Conservation (phyloP, 768 basidiomycete species). For the Lactarius psammicola region DNA sequence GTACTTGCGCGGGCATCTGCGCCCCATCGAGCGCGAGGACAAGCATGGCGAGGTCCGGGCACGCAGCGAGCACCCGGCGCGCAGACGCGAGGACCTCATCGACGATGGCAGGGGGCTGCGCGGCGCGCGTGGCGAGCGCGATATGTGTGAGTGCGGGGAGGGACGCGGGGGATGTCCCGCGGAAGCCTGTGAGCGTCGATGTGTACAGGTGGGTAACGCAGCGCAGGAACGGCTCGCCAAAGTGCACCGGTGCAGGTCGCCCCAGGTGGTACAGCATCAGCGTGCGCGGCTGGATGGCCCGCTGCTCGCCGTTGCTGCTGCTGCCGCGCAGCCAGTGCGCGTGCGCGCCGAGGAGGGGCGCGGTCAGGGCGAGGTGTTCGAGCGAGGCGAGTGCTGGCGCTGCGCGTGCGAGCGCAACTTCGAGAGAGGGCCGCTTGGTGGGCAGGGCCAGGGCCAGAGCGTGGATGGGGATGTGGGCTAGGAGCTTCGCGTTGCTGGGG, state of each 20-base stretch:
- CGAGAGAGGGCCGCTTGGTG: constrained; percentile 27
- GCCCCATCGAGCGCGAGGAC: constrained; percentile 23
- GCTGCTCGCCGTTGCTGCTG: background rate
- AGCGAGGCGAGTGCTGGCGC: constrained; percentile 22
- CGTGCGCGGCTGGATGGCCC: constrained; percentile 22
- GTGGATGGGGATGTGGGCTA: constrained; percentile 18
- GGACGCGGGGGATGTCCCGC: constrained; percentile 14
- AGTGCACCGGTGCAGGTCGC: constrained; percentile 24
- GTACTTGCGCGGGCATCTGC: background rate
- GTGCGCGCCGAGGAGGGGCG: constrained; percentile 28
- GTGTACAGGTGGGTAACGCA: constrained; percentile 27
- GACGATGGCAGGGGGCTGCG: constrained; percentile 10
- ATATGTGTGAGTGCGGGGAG: constrained; percentile 25
- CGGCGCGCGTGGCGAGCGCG: constrained; percentile 25
- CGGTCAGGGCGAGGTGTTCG: constrained; percentile 25
- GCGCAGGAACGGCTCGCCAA: constrained; percentile 24
- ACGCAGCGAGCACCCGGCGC: constrained; percentile 12
- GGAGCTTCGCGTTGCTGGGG: constrained; percentile 8
- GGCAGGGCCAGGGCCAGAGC: constrained; percentile 28
- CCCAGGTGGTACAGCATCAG: constrained; percentile 30
- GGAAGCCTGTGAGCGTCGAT: constrained; percentile 28
- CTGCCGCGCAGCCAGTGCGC: constrained; percentile 27
- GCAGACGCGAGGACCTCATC: constrained; percentile 9
- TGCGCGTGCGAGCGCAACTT: constrained; percentile 20
- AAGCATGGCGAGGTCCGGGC: constrained; percentile 24